phyloP scores from a whole-genome alignment of 225 moss, liverwort and hornwort genomes.

The Marchantia paleacea region DNA sequence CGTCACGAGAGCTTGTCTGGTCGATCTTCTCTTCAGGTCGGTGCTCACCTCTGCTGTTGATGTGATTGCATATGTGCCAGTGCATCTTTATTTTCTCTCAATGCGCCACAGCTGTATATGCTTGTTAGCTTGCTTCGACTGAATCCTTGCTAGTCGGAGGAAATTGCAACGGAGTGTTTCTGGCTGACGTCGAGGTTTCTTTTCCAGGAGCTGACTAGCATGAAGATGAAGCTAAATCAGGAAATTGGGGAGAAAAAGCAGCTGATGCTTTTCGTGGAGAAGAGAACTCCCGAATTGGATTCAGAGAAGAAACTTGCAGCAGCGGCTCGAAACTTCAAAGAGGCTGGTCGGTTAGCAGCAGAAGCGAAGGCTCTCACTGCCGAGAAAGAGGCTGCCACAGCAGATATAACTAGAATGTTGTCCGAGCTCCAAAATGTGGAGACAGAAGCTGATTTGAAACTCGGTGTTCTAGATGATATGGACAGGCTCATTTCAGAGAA shows the following conservation, averaged over 20 bases:
- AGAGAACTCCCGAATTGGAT: constrained; percentile 48
- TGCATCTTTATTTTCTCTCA: neutral
- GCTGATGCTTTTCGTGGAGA: constrained; percentile 42
- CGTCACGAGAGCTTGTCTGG: constrained; percentile 39
- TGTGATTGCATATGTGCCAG: too few relatives aligned
- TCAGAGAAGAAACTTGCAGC: constrained; percentile 53
- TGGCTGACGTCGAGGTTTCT: neutral
- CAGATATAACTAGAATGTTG: constrained; percentile 33
- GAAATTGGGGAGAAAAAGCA: constrained; percentile 41
- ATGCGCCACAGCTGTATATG: neutral
- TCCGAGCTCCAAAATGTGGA: constrained; percentile 40
- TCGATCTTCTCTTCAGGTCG: constrained; percentile 47
- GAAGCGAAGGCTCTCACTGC: constrained; percentile 41
- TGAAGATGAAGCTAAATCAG: constrained; percentile 48
- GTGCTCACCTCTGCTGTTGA: neutral
- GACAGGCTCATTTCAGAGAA: constrained; percentile 34
- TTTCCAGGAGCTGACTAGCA: constrained; percentile 39
- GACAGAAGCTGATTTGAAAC: constrained; percentile 29
- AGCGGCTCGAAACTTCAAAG: constrained; percentile 51
- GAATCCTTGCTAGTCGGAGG: neutral
- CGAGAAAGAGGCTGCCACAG: constrained; percentile 38
- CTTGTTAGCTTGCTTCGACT: neutral
- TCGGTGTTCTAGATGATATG: constrained; percentile 26
- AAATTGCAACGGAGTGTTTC: neutral
- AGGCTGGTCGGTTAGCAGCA: constrained; percentile 49